A percentile compares a stretch with the other conserved stretches of the same genome.
phyloP scores from a whole-genome alignment of 345 rosid species.

The Turritis glabra region DNA sequence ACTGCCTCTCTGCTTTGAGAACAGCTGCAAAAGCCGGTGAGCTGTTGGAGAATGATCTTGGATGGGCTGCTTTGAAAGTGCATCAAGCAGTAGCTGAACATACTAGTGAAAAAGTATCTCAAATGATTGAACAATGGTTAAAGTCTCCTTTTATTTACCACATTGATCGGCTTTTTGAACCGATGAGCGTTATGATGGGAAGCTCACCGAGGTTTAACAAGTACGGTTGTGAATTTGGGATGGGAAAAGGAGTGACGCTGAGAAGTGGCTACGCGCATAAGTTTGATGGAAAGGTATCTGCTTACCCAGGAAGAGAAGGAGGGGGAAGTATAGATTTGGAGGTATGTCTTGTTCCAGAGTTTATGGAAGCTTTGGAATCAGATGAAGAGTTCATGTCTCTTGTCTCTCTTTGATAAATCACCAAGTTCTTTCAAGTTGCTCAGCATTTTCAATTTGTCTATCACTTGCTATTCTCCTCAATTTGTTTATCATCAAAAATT shows the following conservation, averaged over 20 bases:
- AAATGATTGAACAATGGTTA: conserved; percentile 49
- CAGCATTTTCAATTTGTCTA: too few relatives aligned
- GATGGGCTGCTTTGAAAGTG: conserved; percentile 68
- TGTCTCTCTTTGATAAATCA: conserved; percentile 26
- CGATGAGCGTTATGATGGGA: conserved; percentile 64
- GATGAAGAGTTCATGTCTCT: conserved; percentile 54
- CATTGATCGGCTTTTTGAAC: conserved; percentile 50
- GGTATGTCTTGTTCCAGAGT: conserved; percentile 56
- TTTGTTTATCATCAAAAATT: too few relatives aligned
- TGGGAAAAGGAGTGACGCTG: conserved; percentile 73
- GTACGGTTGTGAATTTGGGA: conserved; percentile 75
- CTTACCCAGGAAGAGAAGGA: conserved; percentile 68
- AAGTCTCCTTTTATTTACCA: conserved; percentile 48
- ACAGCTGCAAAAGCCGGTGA: conserved; percentile 53
- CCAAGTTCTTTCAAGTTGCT: not conserved
- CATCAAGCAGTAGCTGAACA: conserved; percentile 56
- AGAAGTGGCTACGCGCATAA: conserved; percentile 72
- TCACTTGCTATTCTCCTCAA: too few relatives aligned
- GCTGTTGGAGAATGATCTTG: conserved; percentile 50
- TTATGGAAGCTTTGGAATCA: conserved; percentile 62
- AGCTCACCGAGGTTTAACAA: conserved; percentile 82
- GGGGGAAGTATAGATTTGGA: conserved; percentile 74
- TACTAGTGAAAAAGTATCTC: conserved; percentile 37
- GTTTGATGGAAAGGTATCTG: conserved; percentile 68
- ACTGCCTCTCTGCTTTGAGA: conserved; percentile 45